A percentile compares a stretch with the other conserved stretches of the same genome.
Conservation (phyloP, 2,329 filamentous ascomycete species). For the Botrytis sinoallii region DNA sequence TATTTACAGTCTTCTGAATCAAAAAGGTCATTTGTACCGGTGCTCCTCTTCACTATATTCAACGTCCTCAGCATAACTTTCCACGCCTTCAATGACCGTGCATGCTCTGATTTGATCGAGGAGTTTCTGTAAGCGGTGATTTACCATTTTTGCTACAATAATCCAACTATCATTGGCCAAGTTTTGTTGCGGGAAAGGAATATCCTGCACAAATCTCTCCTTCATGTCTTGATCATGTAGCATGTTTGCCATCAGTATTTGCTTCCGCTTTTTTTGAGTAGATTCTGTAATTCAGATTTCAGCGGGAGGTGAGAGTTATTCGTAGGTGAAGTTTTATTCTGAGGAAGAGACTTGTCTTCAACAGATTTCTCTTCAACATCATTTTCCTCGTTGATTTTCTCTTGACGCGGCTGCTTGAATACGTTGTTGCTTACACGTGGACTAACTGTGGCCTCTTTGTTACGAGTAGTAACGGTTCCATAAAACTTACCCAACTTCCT, state of each 20-base stretch:
- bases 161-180: not conserved
- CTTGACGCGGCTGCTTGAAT: not conserved
- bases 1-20: not conserved
- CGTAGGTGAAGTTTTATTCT: not conserved
- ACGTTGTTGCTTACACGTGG: no score
- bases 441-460: not conserved
- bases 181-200: not conserved
- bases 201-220: not conserved
- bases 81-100: no score
- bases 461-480: not conserved
- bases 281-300: not conserved
- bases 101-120: not conserved
- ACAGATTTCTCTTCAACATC: not conserved
- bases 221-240: not conserved
- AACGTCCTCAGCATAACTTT: not conserved
- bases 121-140: not conserved
- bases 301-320: not conserved
- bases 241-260: not conserved
- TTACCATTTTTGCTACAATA: not conserved
- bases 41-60: fast-evolving
- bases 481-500: not conserved
- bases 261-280: not conserved
- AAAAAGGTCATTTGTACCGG: not conserved
- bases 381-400: not conserved
- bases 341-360: no score